Evolutionary conservation across 352 stramenopile species (phyloP), one percentile per base, ranked within the genome.

Genomic region (Globisporangium canariense): DNA sequence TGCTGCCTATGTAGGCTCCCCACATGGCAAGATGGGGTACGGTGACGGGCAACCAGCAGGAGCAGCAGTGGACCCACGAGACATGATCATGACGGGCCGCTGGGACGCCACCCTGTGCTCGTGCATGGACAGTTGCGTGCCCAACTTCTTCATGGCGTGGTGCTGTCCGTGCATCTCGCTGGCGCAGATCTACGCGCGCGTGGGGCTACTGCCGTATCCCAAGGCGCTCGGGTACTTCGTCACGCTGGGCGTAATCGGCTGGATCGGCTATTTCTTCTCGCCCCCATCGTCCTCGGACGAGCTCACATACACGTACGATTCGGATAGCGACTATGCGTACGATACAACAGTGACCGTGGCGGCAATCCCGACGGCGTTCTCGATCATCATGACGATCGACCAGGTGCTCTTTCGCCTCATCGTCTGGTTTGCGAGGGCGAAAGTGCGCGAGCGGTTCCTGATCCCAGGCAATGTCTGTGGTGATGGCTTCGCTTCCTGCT

Each of bases 91-190:
- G 34, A 58, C 14, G 0, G 34, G 34, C 3, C 47, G 58, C 1
- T 76, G 69, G 69, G 62, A 20, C 4, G 54, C 60, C 3, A 59
- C 49, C 5, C 36, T 79, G 10, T 79, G 66, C 53, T 60, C 62
- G 14, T 77, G 70, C 64, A 68, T 55, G 30, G 58, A 71, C 51
- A n/a, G 62, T 49, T 62, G 56, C 55, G 47, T 74, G 20, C 70
- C 73, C 22, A 79, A 77, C 60, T 73, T 61, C 57, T 50, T 30
- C 50, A 66, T 77, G 62, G 38, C 68, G n/a, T 69, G n/a, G 13
- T 68, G 62, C 54, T 73, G 51, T 9, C 69, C 73, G 51, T 79
- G 59, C 63, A 59, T 79, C 13, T 51, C 70, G n/a, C 20, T 79
- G 8, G 70, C 70, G 0, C 73, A 79, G 30, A 63, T 74, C 36